A percentile compares a stretch with the other conserved stretches of the same genome.
phyloP scores from a whole-genome alignment of 257 asterid species.

The Nicotiana tabacum region DNA sequence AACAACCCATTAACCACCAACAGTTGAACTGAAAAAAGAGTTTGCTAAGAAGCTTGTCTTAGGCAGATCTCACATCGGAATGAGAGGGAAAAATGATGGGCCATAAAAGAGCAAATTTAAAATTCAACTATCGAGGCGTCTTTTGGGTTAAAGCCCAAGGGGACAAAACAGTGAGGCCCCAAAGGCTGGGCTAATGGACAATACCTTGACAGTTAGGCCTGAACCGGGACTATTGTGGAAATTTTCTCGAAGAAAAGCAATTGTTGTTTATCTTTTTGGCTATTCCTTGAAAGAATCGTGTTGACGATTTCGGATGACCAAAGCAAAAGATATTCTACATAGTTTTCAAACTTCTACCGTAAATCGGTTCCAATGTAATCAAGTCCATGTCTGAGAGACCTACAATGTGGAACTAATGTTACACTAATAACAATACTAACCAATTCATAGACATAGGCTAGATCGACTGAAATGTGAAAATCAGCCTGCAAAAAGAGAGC shows the following conservation, averaged over 20 bases:
- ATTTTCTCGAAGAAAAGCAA: not conserved
- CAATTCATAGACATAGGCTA: conserved; percentile 86
- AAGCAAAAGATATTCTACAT: not conserved
- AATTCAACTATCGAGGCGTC: too few species aligned
- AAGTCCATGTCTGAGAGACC: not conserved
- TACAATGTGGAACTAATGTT: not conserved
- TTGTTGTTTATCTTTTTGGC: not conserved
- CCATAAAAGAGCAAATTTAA: too few species aligned
- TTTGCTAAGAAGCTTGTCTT: too few species aligned
- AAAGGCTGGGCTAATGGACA: too few species aligned
- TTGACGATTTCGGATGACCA: not conserved
- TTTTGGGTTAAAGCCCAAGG: too few species aligned
- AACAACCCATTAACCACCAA: too few species aligned
- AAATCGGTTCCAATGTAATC: not conserved
- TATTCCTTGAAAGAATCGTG: not conserved
- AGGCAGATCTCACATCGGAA: too few species aligned
- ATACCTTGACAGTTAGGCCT: too few species aligned
- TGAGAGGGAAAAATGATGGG: too few species aligned
- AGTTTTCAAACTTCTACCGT: not conserved
- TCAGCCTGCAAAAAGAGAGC: conserved; percentile 53
- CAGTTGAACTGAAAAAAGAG: too few species aligned
- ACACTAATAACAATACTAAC: conserved; percentile 26
- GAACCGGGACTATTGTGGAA: not conserved
- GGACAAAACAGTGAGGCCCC: too few species aligned
- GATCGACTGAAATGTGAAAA: conserved; percentile 58